These are phyloP conservation scores for Pulveroboletus sp. DNA, from an alignment of 768 basidiomycete genomes.

Conservation along the genomic window DNA sequence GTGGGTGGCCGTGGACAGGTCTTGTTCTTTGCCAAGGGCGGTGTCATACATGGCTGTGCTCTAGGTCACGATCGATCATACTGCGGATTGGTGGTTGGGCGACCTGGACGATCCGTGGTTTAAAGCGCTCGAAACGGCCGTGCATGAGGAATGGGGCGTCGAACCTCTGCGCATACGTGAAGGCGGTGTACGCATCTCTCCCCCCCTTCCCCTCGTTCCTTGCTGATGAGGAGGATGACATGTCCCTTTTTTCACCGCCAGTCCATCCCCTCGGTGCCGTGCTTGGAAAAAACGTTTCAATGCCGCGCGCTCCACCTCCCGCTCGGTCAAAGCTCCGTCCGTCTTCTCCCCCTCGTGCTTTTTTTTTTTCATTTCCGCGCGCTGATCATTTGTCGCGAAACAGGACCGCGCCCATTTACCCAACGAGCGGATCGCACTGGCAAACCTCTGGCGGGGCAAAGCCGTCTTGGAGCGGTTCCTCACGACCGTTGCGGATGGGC, in stretches of 20 bases:
- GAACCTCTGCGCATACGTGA: slow-evolving; percentile 87
- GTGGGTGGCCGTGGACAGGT: no score
- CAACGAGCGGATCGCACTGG: slow-evolving; percentile 86
- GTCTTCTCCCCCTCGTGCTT: slow-evolving; percentile 31
- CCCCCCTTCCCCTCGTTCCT: no score
- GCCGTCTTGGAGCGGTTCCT: slow-evolving; percentile 76
- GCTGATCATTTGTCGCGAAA: background rate
- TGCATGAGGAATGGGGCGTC: slow-evolving; percentile 84
- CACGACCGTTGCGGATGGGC: slow-evolving; percentile 43
- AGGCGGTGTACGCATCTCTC: slow-evolving; percentile 68
- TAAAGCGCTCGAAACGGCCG: slow-evolving; percentile 76
- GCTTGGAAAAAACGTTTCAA: slow-evolving; percentile 86
- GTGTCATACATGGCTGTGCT: background rate
- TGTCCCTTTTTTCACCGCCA: slow-evolving; percentile 32
- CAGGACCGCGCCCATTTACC: slow-evolving; percentile 92
- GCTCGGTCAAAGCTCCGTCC: slow-evolving; percentile 85
- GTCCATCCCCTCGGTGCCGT: slow-evolving; percentile 94
- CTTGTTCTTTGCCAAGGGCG: no score
- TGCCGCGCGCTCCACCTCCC: slow-evolving; percentile 93
- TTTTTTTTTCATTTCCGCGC: background rate
- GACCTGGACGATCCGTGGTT: slow-evolving; percentile 85
- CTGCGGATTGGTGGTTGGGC: slow-evolving; percentile 96
- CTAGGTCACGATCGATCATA: slow-evolving; percentile 77
- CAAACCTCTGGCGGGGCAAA: slow-evolving; percentile 78
- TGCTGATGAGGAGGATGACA: no score